Evolutionary conservation across 2,329 filamentous ascomycete genomes (phyloP).

Genomic region (Fusarium phyllophilum): DNA sequence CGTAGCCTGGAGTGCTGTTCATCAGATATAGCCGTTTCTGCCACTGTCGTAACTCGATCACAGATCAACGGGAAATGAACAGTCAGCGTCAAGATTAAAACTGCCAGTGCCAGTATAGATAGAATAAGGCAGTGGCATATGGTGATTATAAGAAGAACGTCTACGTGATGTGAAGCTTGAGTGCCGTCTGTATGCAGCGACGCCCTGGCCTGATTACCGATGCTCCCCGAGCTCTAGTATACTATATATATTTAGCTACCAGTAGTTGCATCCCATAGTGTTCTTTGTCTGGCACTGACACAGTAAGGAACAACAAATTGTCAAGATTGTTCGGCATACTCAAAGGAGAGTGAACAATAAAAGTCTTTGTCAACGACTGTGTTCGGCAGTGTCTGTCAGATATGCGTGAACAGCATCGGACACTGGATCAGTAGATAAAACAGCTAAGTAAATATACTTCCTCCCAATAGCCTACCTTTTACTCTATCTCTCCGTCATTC

Average conservation of each 20-base stretch:
- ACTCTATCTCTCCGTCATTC: neutral
- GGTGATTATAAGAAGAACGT: rapidly evolving
- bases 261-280: neutral
- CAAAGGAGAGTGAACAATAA: neutral
- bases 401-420: neutral
- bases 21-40: neutral
- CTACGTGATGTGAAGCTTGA: neutral
- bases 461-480: too few relatives aligned
- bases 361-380: neutral
- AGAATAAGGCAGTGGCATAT: rapidly evolving
- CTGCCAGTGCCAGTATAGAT: neutral
- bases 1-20: neutral
- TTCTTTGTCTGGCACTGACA: neutral
- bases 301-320: neutral
- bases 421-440: neutral
- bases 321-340: neutral
- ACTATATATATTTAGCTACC: neutral
- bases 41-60: neutral
- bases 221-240: rapidly evolving
- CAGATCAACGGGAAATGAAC: rapidly evolving
- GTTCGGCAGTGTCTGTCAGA: neutral
- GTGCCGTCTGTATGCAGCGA: neutral
- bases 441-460: neutral
- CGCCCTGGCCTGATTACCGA: too few relatives aligned
- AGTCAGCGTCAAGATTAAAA: too few relatives aligned